Evolutionary conservation across 768 basidiomycete genomes (phyloP), one percentile per base, ranked within the genome.

Genomic region (Leccinum subgranulosum): DNA sequence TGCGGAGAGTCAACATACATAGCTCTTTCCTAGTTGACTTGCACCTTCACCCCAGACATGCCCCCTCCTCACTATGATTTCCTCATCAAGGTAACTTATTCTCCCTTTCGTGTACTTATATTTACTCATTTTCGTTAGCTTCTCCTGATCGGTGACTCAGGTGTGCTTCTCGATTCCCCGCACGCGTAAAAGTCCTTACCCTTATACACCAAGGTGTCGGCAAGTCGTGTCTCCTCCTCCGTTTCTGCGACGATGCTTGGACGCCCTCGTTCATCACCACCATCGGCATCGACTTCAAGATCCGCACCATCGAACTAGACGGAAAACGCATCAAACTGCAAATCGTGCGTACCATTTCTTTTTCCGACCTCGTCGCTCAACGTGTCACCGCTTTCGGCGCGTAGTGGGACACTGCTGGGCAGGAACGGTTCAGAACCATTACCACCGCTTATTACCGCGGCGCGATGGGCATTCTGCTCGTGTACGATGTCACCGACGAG

Each of bases 181-280:
- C 49, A 31, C 29, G 1, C 8, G 39, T 23, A 12, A 17, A 6
- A 3, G 11, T 46, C 36, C 55, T 49, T 1, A 74, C 23, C 17
- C 54, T 54, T 53, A 49, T 49, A 41, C 29, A 23, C 23, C 3
- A 23, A 87, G 94, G 94, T 76, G 95, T 97, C 66, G 94, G 96
- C 61, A 95, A 99, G 81, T 98, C 95, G 27, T 94, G 92, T 77
- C 81, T 94, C n/a, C 80, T 94, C 53, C 83, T 94, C 60, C 89
- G 94, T 63, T 99, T 99, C 85, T 98, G 94, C 73, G 97, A 98
- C 79, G 97, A 99, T 76, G 92, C 95, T 62, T 99, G 95, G 94
- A 98, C 97, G 33, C 95, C 95, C 49, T 94, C 92, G 46, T 98
- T 98, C 80, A 98, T 98, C 76, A 98, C 95, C 56, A 99, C 97